A percentile compares a stretch with the other conserved stretches of the same genome.
Conservation (phyloP, 495 filamentous ascomycete genomes). For the Haplographium delicatum region DNA sequence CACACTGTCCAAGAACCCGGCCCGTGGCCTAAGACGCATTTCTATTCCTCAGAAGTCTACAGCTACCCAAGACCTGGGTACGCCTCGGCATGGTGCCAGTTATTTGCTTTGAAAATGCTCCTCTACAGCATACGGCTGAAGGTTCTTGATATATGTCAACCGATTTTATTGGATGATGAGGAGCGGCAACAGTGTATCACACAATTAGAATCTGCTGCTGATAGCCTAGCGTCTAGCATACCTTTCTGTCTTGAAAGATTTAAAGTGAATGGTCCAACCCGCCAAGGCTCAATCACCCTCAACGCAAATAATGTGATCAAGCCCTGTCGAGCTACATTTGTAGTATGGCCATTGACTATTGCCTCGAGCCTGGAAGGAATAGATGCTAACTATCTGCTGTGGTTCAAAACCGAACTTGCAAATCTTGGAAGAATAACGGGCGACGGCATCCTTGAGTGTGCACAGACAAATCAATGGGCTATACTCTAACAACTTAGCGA, state of each 20-base stretch:
- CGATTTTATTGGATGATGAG: background rate
- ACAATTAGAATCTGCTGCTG: background rate
- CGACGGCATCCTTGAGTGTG: constrained; percentile 6
- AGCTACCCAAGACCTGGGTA: constrained; percentile 16
- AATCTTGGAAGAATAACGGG: constrained; percentile 5
- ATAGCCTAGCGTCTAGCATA: constrained; percentile 10
- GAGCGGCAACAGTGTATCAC: background rate
- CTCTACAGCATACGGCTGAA: constrained; percentile 22
- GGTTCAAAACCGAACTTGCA: constrained; percentile 9
- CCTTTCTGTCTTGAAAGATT: constrained; percentile 15
- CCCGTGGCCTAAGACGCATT: background rate
- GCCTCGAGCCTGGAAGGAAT: constrained; percentile 4
- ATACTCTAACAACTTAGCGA: no score
- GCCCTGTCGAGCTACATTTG: constrained; percentile 9
- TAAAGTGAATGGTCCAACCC: background rate
- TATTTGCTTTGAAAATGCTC: constrained; percentile 22
- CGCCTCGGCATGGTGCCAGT: constrained; percentile 21
- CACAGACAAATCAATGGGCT: constrained; percentile 1
- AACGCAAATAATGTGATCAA: constrained; percentile 9
- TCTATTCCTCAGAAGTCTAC: constrained; percentile 15
- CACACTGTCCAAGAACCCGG: constrained; percentile 6
- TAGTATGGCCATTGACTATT: constrained; percentile 8
- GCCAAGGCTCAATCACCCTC: background rate
- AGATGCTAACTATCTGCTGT: constrained; percentile 1
- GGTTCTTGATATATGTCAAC: constrained; percentile 10